Evolutionary conservation across 305 asterid genomes (phyloP).

Genomic region (Rubia occidens): DNA sequence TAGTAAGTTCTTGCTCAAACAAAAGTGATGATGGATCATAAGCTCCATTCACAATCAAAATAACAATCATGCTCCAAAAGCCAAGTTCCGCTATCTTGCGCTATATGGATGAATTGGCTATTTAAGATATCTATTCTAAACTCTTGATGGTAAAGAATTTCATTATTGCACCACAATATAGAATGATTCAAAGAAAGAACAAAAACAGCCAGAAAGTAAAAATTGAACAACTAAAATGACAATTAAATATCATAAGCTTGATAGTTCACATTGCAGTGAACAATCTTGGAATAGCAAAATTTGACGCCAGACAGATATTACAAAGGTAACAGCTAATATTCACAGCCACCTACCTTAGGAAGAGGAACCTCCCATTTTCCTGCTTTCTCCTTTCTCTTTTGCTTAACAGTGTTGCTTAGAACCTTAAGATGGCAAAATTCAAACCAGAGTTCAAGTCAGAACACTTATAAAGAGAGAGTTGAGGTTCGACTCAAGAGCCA

Average conservation of each 20-base stretch:
- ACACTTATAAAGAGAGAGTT: slow-evolving; percentile 1
- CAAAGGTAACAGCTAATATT: not conserved
- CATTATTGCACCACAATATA: too few species aligned
- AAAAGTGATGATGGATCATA: too few species aligned
- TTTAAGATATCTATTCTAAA: too few species aligned
- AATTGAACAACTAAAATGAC: not conserved
- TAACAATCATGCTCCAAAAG: too few species aligned
- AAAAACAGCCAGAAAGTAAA: not conserved
- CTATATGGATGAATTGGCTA: too few species aligned
- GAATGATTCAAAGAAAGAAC: too few species aligned
- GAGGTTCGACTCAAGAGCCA: not conserved
- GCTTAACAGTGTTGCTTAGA: slow-evolving; percentile 92
- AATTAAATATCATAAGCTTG: not conserved
- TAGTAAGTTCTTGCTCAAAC: not conserved
- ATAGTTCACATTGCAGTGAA: not conserved
- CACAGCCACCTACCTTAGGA: slow-evolving; percentile 58
- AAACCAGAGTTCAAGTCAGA: not conserved
- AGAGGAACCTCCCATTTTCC: slow-evolving; percentile 82
- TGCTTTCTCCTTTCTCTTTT: slow-evolving; percentile 76
- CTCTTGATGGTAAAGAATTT: too few species aligned
- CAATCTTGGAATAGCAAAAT: not conserved
- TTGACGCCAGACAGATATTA: not conserved
- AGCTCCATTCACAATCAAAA: too few species aligned
- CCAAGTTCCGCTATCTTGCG: too few species aligned
- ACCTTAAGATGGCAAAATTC: slow-evolving; percentile 32